A percentile compares a stretch with the other conserved stretches of the same genome.
Evolutionary conservation across 2,329 filamentous ascomycete genomes (phyloP).

Genomic region (Fusarium burgessii): DNA sequence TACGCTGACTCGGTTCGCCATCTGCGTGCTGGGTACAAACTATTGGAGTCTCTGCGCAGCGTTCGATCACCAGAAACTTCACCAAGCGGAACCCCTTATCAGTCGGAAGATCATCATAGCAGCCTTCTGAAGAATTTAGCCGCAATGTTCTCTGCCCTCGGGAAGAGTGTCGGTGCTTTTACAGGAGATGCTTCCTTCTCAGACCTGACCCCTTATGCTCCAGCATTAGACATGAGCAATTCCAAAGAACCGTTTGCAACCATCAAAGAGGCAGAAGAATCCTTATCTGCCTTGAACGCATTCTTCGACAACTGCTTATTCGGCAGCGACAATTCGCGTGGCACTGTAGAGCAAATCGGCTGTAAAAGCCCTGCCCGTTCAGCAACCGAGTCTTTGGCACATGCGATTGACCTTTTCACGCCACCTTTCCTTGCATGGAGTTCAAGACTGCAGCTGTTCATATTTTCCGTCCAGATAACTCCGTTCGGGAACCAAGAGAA

Average conservation of each 20-base stretch:
- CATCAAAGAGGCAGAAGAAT: constrained; percentile 12
- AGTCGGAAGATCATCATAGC: background rate
- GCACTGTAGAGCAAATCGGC: background rate
- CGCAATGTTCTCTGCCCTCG: constrained; percentile 32
- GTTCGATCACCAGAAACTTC: background rate
- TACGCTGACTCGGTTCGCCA: constrained; percentile 41
- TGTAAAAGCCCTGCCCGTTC: background rate
- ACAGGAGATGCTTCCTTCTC: constrained; percentile 28
- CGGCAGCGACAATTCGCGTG: background rate
- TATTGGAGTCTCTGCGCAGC: constrained; percentile 17
- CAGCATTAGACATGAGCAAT: constrained; percentile 5
- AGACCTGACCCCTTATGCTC: constrained; percentile 19
- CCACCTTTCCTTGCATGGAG: background rate
- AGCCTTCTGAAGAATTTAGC: constrained; percentile 19
- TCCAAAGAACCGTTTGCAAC: constrained; percentile 20
- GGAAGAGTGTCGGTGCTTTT: constrained; percentile 32
- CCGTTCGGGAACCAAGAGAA: background rate
- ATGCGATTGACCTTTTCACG: background rate
- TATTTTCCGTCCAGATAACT: background rate
- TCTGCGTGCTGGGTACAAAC: constrained; percentile 30
- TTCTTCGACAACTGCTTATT: constrained; percentile 1
- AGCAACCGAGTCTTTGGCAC: background rate
- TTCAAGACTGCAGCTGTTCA: background rate
- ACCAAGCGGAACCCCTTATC: background rate
- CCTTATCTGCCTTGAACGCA: background rate